Evolutionary conservation across 2,329 filamentous ascomycete species (phyloP), one percentile per base, ranked within the genome.

Genomic region (Raffaelea arxii): DNA sequence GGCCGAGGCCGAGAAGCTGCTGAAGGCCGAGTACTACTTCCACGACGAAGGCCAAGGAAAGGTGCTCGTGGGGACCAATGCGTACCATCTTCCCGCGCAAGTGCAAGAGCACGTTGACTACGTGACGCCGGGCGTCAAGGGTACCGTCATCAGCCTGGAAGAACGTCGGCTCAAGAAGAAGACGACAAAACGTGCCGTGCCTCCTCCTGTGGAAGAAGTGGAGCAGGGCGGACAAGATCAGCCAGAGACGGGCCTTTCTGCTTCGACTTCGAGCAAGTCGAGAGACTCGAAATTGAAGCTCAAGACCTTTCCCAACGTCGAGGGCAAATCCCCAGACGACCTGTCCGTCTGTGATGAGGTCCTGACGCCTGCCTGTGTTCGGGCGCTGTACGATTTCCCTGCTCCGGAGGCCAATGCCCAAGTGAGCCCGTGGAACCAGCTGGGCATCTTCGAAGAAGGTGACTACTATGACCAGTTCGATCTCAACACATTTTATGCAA

Each of bases 301-400:
- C 19, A 25, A 30, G 43, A 9, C 32, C 9, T 25, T 40, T 3
- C 47, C 47, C 10, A 9, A 1, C 24, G 23, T 11, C 3, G 5
- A 30, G 2, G 21, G 3, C 3, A 5, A 19, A 7, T 9, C 19
- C 3, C n/a, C 5, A 2, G 23, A 30, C 30, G 49, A 51, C 25
- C 53, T 62, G 22, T 46, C 50, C 18, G 53, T 62, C 40, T 82
- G 78, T 55, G 69, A 74, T 51, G 56, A 60, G 16, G 67, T 71
- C 52, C 76, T 80, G 49, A 78, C 75, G 0, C 74, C 75, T 0
- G 66, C 67, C 40, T 82, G 77, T 53, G 63, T 77, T 37, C 64
- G 67, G 40, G 66, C 71, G 6, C 60, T 75, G 21, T 57, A 56
- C 35, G 38, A 48, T 3, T 48, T 56, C 5, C 49, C 54, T 10